Conservation (phyloP, 257 asterid genomes). For the Jaltomata sinuosa region DNA sequence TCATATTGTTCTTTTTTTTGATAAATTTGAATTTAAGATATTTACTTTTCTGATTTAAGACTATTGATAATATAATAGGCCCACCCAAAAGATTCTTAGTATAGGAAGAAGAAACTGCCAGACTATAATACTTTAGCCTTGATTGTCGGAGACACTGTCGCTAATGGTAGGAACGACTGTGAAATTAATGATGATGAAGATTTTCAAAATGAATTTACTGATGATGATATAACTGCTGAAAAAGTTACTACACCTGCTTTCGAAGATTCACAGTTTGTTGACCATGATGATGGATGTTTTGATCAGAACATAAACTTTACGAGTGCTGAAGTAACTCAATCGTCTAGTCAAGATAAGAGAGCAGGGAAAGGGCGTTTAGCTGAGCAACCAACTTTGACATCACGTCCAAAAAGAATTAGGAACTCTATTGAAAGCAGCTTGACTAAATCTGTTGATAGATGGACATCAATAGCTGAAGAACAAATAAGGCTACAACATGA, state of each 20-base stretch:
- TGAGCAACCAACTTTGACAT: neutral
- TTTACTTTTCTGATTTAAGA: neutral
- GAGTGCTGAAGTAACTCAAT: neutral
- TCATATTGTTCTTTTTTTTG: too few species aligned
- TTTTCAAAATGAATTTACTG: neutral
- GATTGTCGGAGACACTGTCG: neutral
- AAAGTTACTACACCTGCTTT: neutral
- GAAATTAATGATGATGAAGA: neutral
- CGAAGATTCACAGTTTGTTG: neutral
- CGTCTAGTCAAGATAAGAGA: neutral
- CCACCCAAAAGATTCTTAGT: neutral
- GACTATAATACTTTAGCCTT: too few species aligned
- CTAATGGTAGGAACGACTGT: neutral
- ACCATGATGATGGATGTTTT: neutral
- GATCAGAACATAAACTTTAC: neutral
- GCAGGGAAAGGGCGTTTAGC: too few species aligned
- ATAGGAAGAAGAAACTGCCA: neutral
- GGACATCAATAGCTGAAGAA: neutral
- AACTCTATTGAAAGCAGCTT: neutral
- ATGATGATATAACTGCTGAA: neutral
- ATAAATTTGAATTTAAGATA: too few species aligned
- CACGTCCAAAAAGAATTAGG: too few species aligned
- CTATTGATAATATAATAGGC: neutral
- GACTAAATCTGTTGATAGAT: neutral
- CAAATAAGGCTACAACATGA: neutral